A percentile compares a stretch with the other conserved stretches of the same genome.
Conservation (phyloP, 2,329 filamentous ascomycete species). For the Stagonosporopsis rhizophila region DNA sequence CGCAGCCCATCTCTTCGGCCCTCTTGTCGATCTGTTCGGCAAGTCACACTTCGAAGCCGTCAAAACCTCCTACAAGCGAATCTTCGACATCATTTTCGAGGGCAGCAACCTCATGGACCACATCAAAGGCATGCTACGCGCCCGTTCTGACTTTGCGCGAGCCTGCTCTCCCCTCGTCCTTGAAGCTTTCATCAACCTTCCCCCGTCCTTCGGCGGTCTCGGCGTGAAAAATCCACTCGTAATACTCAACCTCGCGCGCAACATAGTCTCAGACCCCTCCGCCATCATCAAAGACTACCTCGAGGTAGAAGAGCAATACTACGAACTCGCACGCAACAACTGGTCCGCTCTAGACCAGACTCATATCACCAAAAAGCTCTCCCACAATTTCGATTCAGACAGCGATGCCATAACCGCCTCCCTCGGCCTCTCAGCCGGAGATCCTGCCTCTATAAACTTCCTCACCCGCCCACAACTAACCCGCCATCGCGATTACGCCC, state of each 20-base stretch:
- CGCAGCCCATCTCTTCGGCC: constrained; percentile 36
- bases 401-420: constrained; percentile 16
- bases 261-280: constrained; percentile 16
- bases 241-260: constrained; percentile 28
- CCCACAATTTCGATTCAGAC: constrained; percentile 22
- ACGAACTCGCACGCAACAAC: constrained; percentile 19
- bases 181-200: constrained; percentile 40
- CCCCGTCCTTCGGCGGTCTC: constrained; percentile 37
- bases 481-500: not conserved
- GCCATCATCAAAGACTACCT: constrained; percentile 20
- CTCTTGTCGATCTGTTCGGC: constrained; percentile 36
- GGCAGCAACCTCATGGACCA: constrained; percentile 28
- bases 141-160: constrained; percentile 7
- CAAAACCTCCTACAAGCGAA: constrained; percentile 31
- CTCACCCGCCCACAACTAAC: not conserved
- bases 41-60: constrained; percentile 33
- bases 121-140: constrained; percentile 25
- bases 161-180: constrained; percentile 15
- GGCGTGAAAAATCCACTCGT: constrained; percentile 41
- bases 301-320: constrained; percentile 29
- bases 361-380: constrained; percentile 21
- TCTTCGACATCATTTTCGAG: constrained; percentile 34
- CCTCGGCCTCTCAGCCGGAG: constrained; percentile 14
- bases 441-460: too few species aligned
- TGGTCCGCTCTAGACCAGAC: constrained; percentile 23